Evolutionary conservation across 345 rosid species (phyloP), one percentile per base, ranked within the genome.

Genomic region (Eucalyptus guilfoylei): DNA sequence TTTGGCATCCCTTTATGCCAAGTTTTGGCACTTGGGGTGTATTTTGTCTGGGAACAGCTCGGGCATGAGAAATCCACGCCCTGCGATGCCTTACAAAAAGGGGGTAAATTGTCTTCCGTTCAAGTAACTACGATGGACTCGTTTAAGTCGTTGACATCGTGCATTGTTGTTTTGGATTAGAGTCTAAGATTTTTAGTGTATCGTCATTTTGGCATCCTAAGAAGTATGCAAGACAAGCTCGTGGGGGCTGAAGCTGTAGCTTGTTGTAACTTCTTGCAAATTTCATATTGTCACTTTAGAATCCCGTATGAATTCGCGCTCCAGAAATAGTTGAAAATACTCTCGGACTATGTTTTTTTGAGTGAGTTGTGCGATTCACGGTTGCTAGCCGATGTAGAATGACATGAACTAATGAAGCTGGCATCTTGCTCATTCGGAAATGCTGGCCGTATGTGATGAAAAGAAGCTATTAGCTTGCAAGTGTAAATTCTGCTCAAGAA

Each of bases 31-130:
- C n/a, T n/a, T n/a, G n/a, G n/a, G n/a, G n/a, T n/a, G n/a, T n/a
- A n/a, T n/a, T n/a, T n/a, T n/a, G n/a, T n/a, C n/a, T n/a, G 76
- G 76, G 11, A 64, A n/a, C 1, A 14, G 0, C 2, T 1, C 2
- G 3, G 37, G 37, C 19, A 3, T 3, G 1, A 55, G 30, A 55
- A 55, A 24, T 55, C 30, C 30, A 24, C 0, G 69, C 8, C 67
- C 32, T 3, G 2, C 4, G 34, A 62, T 62, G 34, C 17, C 69
- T 0, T 28, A 62, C 16, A 16, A 6, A 0, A 30, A 62, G 8
- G 16, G 16, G 69, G 69, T 16, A 62, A 62, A 62, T 62, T 28
- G 34, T 62, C 37, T 30, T 30, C 34, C 16, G 3, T 30, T 30
- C 34, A 6, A 1, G 34, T 62, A 6, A 4, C 72, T 14, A n/a